Evolutionary conservation across 306 rosid species (phyloP), one percentile per base, ranked within the genome.

Genomic region (Albizia julibrissin): DNA sequence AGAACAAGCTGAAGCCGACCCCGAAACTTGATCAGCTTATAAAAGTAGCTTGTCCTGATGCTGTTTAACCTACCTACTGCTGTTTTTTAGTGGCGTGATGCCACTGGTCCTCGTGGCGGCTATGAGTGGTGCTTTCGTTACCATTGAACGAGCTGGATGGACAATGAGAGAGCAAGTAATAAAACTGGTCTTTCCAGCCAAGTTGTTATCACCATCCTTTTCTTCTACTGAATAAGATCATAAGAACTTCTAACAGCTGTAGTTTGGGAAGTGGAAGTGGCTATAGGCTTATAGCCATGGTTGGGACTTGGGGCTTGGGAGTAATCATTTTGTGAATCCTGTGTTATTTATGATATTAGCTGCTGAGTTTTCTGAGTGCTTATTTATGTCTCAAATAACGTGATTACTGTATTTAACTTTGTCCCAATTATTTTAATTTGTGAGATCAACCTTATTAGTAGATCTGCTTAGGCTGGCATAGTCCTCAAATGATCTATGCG

Each of bases 1-100:
- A 70, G 79, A 37, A 34, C 74, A 40, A 69, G 52, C 29, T 0
- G 85, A 85, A 84, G 31, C 47, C 10, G 84, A 85, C 69, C 26
- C 43, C 7, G 89, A 82, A 29, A 78, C 77, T 58, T 87, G 87
- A 89, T 76, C 37, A 79, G 72, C 54, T 71, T 42, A 58, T 27
- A 76, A 19, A 72, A 80, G 42, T 47, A 22, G 79, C 61, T 83
- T 79, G 46, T 81, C 81, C 77, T 84, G 75, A 62, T 43, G 44
- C 29, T 76, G 79, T 73, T 52, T n/a, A 72, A 82, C 66, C 77
- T 69, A 47, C 83, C 62, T n/a, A 31, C 26, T 71, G 75, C 54
- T 74, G 14, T 61, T 50, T 67, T 65, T 40, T 56, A 67, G 79
- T 65, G 78, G 81, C 34, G 11, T 40, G 54, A 61, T 78, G 71